Evolutionary conservation across 2,329 filamentous ascomycete genomes (phyloP), one percentile per base, ranked within the genome.

Genomic region (Botryotinia globosa): DNA sequence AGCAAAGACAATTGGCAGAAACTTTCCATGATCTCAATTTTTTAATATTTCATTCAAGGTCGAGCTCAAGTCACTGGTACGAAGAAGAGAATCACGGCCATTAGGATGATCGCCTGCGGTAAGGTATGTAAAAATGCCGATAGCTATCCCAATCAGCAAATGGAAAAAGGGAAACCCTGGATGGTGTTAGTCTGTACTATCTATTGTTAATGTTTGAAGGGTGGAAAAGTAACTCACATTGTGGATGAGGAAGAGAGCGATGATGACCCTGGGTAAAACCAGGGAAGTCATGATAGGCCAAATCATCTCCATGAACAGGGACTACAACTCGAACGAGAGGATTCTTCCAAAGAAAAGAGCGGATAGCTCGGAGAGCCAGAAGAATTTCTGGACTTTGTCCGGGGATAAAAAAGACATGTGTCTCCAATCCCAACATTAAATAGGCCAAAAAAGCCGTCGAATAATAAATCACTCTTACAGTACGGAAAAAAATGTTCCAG

Each of bases 161-260:
- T 67, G 48, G n/a, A 67, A 67, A n/a, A 25, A n/a, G 22, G 65
- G 48, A 67, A 56, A 67, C 65, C 65, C 65, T 67, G 37, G 14
- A 14, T 29, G 1, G 18, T 67, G 18, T 67, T 42, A 67, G 48
- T 16, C 14, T 42, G 10, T 56, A 10, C 2, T 12, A 9, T 42
- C 34, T 62, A 16, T 32, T 56, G 5, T 67, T n/a, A 20, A 56
- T 32, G 14, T 25, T 29, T 29, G 6, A 32, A 32, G 18, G 20
- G 18, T 4, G 18, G 29, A 7, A n/a, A 25, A 16, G 9, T 32
- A 42, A 42, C 65, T 54, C 65, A 67, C 48, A 67, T 44, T 67
- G 65, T 67, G 65, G 65, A 29, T 56, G 25, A 67, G 34, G 37
- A 25, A 67, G 65, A 6, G 34, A 56, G 18, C 37, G 65, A 67